Evolutionary conservation across 2,329 filamentous ascomycete genomes (phyloP).

Genomic region (Volutella citrinella): DNA sequence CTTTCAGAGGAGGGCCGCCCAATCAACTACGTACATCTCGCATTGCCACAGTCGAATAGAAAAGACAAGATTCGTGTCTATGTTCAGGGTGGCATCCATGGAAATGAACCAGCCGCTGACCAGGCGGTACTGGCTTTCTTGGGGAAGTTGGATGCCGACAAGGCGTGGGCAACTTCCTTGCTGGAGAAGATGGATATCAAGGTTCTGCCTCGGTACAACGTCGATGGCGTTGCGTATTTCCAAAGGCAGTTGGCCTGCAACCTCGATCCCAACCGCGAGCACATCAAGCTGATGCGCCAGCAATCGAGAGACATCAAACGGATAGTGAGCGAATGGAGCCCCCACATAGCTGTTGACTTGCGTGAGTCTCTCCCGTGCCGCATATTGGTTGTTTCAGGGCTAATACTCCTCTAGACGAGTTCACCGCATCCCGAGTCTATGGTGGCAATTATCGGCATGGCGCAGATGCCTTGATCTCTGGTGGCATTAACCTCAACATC

Average conservation of each 20-base stretch:
- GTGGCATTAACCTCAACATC: conserved; percentile 28
- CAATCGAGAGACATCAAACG: conserved; percentile 26
- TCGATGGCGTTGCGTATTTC: conserved; percentile 26
- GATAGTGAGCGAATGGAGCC: conserved; percentile 17
- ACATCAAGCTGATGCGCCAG: conserved; percentile 22
- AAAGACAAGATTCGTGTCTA: conserved; percentile 24
- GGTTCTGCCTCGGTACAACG: conserved; percentile 27
- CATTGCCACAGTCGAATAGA: conserved; percentile 3
- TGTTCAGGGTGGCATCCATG: conserved; percentile 26
- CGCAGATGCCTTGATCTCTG: conserved; percentile 23
- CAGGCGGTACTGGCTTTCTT: conserved; percentile 24
- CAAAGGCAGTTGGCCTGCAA: conserved; percentile 24
- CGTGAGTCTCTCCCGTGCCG: conserved; percentile 15
- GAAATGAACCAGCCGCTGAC: conserved; percentile 27
- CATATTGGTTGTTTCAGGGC: background rate
- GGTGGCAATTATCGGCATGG: conserved; percentile 22
- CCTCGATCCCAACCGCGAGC: conserved; percentile 27
- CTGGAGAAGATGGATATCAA: conserved; percentile 26
- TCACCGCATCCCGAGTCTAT: conserved; percentile 21
- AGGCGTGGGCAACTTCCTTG: conserved; percentile 21
- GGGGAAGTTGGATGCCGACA: conserved; percentile 26
- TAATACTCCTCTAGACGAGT: conserved; percentile 15
- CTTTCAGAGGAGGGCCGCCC: conserved; percentile 24
- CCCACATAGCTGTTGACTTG: conserved; percentile 24
- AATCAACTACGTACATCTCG: conserved; percentile 12